A percentile compares a stretch with the other conserved stretches of the same genome.
Evolutionary conservation across 768 basidiomycete species (phyloP).

Genomic region (Calocybe indica): DNA sequence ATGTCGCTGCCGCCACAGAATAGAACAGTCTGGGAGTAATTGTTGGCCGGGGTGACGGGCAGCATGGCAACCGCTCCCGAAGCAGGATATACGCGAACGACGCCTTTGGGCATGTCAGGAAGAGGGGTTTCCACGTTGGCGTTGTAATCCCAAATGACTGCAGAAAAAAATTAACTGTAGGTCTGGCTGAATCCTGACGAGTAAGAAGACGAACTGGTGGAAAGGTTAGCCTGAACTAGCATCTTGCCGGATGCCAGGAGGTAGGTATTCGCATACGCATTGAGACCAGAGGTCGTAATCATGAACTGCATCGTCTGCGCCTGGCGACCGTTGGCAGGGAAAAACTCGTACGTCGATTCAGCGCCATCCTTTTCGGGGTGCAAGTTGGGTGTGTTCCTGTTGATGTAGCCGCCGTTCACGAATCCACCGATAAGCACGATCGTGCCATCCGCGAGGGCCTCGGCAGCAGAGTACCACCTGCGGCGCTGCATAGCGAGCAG

Average conservation of each 20-base stretch:
- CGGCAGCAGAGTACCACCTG: slow-evolving; percentile 78
- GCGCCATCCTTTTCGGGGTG: slow-evolving; percentile 63
- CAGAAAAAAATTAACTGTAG: slow-evolving; percentile 7
- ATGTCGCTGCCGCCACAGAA: slow-evolving; percentile 91
- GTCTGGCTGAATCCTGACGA: slow-evolving; percentile 2
- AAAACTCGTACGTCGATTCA: slow-evolving; percentile 83
- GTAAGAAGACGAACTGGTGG: slow-evolving; percentile 48
- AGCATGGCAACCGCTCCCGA: slow-evolving; percentile 88
- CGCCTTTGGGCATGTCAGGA: slow-evolving; percentile 66
- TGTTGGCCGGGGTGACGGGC: slow-evolving; percentile 84
- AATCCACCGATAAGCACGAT: slow-evolving; percentile 81
- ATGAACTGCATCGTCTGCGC: slow-evolving; percentile 62
- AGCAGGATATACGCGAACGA: slow-evolving; percentile 84
- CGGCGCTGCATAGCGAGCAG: slow-evolving; percentile 58
- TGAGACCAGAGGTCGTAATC: slow-evolving; percentile 66
- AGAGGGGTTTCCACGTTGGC: slow-evolving; percentile 55
- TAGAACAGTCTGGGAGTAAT: slow-evolving; percentile 77
- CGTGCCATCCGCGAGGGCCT: slow-evolving; percentile 69
- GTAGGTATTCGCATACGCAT: slow-evolving; percentile 71
- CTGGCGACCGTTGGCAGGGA: slow-evolving; percentile 47
- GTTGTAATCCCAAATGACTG: slow-evolving; percentile 46
- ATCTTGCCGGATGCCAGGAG: slow-evolving; percentile 73
- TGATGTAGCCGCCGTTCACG: slow-evolving; percentile 73
- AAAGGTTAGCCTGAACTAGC: slow-evolving; percentile 79
- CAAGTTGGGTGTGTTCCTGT: slow-evolving; percentile 63